Conservation (phyloP, 352 stramenopile genomes). For the Pythium aristosporum region DNA sequence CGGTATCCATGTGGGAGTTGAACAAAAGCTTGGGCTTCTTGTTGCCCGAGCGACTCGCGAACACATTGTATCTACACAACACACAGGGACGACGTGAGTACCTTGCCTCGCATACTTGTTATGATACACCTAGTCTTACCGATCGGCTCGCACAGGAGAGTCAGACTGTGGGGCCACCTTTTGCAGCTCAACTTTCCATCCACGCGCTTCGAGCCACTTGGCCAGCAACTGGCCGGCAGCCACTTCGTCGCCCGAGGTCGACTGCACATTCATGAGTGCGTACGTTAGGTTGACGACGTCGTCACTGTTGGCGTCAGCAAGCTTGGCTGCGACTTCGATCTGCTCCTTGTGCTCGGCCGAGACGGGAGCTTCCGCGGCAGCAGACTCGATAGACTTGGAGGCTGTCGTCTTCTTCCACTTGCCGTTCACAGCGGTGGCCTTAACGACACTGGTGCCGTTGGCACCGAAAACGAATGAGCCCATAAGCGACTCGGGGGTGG, state of each 20-base stretch:
- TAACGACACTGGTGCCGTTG: slow-evolving; percentile 67
- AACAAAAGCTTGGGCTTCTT: slow-evolving; percentile 67
- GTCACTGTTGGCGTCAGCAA: slow-evolving; percentile 58
- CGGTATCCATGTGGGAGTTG: slow-evolving; percentile 89
- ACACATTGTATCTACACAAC: slow-evolving; percentile 67
- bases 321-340: slow-evolving; percentile 41
- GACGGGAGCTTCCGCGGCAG: slow-evolving; percentile 12
- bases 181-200: slow-evolving; percentile 77
- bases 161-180: slow-evolving; percentile 64
- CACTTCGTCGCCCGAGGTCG: slow-evolving; percentile 73
- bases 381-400: slow-evolving; percentile 2
- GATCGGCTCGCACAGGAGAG: slow-evolving; percentile 52
- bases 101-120: no score
- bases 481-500: slow-evolving; percentile 51
- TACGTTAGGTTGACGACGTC: slow-evolving; percentile 64
- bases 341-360: slow-evolving; percentile 48
- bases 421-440: slow-evolving; percentile 71
- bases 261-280: slow-evolving; percentile 68
- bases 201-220: slow-evolving; percentile 59
- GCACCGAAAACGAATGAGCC: slow-evolving; percentile 70
- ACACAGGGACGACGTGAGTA: neutral
- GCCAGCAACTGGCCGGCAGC: slow-evolving; percentile 63
- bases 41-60: slow-evolving; percentile 55
- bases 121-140: slow-evolving; percentile 27
- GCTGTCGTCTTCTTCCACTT: slow-evolving; percentile 55